A percentile compares a stretch with the other conserved stretches of the same genome.
These are phyloP conservation scores for Glebionis coronaria DNA, from an alignment of 129 eudicot genomes.

Conservation along the genomic window DNA sequence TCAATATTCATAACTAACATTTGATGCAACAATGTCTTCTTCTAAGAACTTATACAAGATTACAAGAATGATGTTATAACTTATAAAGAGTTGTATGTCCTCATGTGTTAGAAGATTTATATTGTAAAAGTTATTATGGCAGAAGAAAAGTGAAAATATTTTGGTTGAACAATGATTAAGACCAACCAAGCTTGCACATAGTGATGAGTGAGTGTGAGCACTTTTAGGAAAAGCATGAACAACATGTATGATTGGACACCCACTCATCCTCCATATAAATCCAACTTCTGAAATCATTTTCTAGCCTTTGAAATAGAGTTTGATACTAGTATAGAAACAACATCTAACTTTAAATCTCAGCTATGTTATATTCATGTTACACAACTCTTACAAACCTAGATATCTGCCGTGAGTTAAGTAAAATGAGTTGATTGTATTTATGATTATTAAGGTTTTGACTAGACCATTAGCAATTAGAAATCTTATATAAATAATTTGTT, in stretches of 20 bases:
- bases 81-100: neutral
- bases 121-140: conserved; percentile 10
- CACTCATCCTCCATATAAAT: conserved; percentile 28
- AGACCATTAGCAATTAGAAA: no score
- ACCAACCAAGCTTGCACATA: conserved; percentile 48
- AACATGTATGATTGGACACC: conserved; percentile 38
- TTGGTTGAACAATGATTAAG: conserved; percentile 31
- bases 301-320: conserved; percentile 12
- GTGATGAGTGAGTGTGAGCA: conserved; percentile 40
- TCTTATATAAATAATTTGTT: conserved; percentile 21
- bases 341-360: conserved; percentile 21
- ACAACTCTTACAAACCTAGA: neutral
- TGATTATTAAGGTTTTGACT: conserved; percentile 29
- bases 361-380: conserved; percentile 7
- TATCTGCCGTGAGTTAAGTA: conserved; percentile 26
- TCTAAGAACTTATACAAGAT: neutral
- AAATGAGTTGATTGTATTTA: conserved; percentile 14
- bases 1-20: neutral
- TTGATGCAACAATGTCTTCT: neutral
- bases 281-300: conserved; percentile 5
- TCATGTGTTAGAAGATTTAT: conserved; percentile 10
- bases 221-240: conserved; percentile 42
- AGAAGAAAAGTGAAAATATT: conserved; percentile 24
- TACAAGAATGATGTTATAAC: neutral
- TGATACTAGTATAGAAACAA: conserved; percentile 21